A percentile compares a stretch with the other conserved stretches of the same genome.
These are phyloP conservation scores for Glycine soja DNA, from an alignment of 306 rosid species.

Conservation along the genomic window DNA sequence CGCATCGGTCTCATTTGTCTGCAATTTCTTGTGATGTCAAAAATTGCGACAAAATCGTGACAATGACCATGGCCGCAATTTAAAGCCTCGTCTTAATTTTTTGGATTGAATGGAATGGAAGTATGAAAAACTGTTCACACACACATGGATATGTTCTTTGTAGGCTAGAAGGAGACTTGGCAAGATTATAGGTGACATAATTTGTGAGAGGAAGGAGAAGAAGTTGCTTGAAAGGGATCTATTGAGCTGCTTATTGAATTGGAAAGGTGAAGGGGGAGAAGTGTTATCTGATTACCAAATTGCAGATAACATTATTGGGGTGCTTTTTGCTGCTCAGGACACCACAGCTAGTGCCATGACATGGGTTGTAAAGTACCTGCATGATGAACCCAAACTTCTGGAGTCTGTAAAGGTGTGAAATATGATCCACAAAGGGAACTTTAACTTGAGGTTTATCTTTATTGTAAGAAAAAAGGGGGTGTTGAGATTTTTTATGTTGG, in stretches of 20 bases:
- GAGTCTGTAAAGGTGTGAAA: constrained; percentile 74
- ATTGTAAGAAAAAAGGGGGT: not conserved
- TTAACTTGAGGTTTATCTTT: not conserved
- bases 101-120: not conserved
- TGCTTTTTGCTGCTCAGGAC: constrained; percentile 93
- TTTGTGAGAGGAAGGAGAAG: constrained; percentile 73
- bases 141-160: not conserved
- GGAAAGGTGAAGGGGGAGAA: constrained; percentile 64
- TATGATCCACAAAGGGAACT: not conserved
- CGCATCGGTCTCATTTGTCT: no score
- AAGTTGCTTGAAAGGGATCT: constrained; percentile 64
- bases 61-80: not conserved
- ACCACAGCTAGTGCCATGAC: constrained; percentile 94
- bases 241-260: constrained; percentile 66
- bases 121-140: not conserved
- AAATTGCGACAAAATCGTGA: no score
- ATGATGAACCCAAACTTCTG: constrained; percentile 77
- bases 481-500: not conserved
- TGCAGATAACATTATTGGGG: constrained; percentile 88
- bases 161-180: constrained; percentile 80
- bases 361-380: constrained; percentile 86
- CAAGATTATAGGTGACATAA: constrained; percentile 65
- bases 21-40: no score
- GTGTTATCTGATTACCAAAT: constrained; percentile 71
- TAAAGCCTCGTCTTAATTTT: not conserved